phyloP scores from a whole-genome alignment of 2,329 filamentous ascomycete species.

The Eutypella sp. region DNA sequence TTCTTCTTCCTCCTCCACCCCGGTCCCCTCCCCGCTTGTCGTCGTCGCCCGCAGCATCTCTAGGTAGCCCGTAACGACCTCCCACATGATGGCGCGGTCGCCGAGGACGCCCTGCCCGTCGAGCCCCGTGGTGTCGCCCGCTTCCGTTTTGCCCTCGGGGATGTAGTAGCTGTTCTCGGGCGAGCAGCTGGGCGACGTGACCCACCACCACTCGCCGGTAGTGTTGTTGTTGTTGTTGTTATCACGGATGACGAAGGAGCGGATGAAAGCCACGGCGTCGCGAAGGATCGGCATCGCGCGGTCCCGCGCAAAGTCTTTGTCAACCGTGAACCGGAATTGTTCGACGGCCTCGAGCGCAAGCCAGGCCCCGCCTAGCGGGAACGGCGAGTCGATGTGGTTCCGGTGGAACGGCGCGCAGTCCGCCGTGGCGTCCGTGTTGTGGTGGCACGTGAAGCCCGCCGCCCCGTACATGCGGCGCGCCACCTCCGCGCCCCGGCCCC shows the following conservation, averaged over 20 bases:
- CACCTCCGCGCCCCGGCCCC: conserved; percentile 18
- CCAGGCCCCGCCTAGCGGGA: conserved; percentile 6
- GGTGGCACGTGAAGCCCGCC: conserved; percentile 15
- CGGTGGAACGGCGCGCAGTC: conserved; percentile 12
- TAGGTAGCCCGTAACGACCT: conserved; percentile 3
- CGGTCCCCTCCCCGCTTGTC: too few species aligned
- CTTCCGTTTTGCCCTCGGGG: conserved; percentile 1
- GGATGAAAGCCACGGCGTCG: conserved; percentile 4
- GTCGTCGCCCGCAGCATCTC: neutral
- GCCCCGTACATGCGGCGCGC: conserved; percentile 18
- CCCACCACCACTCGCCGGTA: conserved; percentile 2
- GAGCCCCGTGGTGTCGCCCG: conserved; percentile 3
- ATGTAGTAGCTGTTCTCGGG: conserved; percentile 10
- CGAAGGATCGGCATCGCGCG: conserved; percentile 5
- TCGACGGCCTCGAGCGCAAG: conserved; percentile 4
- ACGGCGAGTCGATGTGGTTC: conserved; percentile 5
- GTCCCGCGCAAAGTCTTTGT: conserved; percentile 1
- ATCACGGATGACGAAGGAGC: neutral
- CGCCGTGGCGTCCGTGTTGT: conserved; percentile 20
- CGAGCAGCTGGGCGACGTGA: conserved; percentile 5
- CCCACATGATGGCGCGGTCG: conserved; percentile 8
- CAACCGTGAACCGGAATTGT: conserved; percentile 6
- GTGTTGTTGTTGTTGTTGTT: conserved; percentile 1
- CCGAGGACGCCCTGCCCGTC: conserved; percentile 3
- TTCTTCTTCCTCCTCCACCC: neutral